Base-by-base conservation (phyloP, 2,329 filamentous ascomycete species). In the Xylaria sp. region DNA sequence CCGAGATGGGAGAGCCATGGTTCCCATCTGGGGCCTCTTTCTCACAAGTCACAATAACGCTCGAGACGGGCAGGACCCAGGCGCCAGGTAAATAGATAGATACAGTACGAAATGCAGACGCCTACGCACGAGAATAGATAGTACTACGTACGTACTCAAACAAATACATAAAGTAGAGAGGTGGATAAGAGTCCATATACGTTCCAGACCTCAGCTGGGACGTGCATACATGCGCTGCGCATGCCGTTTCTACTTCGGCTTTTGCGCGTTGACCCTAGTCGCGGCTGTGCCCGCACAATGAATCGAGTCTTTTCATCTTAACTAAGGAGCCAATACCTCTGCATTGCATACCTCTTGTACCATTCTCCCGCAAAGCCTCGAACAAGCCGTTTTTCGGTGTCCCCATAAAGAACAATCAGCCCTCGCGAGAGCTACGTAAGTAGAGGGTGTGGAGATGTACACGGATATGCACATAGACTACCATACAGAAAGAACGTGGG, bases 181-280 rank as follows among this genome's bases (percentile, higher is more conserved):
- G 42, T 52, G 33, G 47, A 59, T 23, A 25, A 42, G 7, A 49
- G 21, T 31, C 5, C 35, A 19, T 31, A 49, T 46, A 38, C 35
- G 43, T 49, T 35, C 35, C 38, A 35, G 40, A 21, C 53, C 35
- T 31, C 35, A 50, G 40, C 40, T 42, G 46, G 42, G 4, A 17
- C 19, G 40, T 43, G 52, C 52, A 23, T 43, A 31, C 46, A 37
- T 40, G 28, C 28, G 28, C 28, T n/a, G 38, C 35, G 52, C 46
- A 52, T 35, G 31, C 52, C 31, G 35, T 53, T 57, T 45, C 25
- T 15, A 45, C n/a, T 49, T 45, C 43, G 60, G 47, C 54, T 19
- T 37, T 42, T 33, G 49, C 33, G 40, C 25, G 33, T 17, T 49
- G 21, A 28, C 37, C 46, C 19, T 35, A n/a, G 45, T 31, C 52